Conservation (phyloP, 148 eudicot species). For the Nepenthes mirabilis region DNA sequence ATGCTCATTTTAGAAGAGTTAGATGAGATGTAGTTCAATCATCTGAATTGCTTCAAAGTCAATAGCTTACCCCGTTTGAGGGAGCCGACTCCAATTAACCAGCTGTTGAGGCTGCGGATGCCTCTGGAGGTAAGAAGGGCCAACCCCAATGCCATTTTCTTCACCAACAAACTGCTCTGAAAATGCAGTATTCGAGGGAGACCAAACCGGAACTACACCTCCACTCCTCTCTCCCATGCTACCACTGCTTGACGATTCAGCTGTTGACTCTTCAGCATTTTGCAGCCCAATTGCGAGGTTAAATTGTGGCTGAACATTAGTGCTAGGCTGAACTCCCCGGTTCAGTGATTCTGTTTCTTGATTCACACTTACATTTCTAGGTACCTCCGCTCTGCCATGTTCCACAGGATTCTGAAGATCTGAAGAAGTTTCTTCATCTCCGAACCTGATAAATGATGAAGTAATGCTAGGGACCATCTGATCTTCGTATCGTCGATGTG, state of each 20-base stretch:
- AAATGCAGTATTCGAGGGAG: conserved; percentile 55
- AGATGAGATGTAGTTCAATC: too few species aligned
- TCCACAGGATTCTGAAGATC: conserved; percentile 8
- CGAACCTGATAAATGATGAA: conserved; percentile 49
- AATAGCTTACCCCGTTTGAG: conserved; percentile 80
- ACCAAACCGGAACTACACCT: conserved; percentile 94
- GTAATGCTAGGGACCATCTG: conserved; percentile 98
- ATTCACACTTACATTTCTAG: conserved; percentile 29
- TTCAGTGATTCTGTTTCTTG: conserved; percentile 22
- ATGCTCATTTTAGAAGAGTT: too few species aligned
- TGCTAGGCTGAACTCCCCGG: conserved; percentile 3
- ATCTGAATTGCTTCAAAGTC: too few species aligned
- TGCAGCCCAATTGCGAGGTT: conserved; percentile 18
- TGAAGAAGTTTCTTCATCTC: conserved; percentile 44
- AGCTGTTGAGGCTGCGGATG: conserved; percentile 74
- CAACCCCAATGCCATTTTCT: conserved; percentile 38
- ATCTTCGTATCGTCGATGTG: conserved; percentile 50
- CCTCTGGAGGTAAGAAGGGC: conserved; percentile 71
- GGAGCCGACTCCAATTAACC: conserved; percentile 73
- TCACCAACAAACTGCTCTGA: conserved; percentile 60
- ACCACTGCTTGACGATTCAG: conserved; percentile 62
- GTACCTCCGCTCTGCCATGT: conserved; percentile 70
- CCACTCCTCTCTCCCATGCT: conserved; percentile 69
- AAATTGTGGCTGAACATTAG: conserved; percentile 7
- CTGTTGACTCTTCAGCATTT: conserved; percentile 47